Evolutionary conservation across 2,329 filamentous ascomycete species (phyloP), one percentile per base, ranked within the genome.

Genomic region (Cladosporium sp.): DNA sequence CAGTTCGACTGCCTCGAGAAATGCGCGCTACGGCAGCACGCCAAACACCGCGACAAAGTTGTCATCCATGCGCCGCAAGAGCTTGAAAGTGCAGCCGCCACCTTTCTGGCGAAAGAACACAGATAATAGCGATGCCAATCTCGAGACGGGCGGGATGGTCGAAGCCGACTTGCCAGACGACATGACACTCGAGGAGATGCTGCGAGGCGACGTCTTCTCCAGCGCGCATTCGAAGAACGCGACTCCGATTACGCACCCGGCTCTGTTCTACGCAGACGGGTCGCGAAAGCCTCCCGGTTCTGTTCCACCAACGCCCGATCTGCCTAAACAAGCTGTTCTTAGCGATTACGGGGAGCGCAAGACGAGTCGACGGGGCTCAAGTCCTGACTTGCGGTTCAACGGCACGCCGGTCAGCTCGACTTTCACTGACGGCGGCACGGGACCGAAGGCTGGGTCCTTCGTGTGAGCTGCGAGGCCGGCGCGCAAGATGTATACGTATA

Each of bases 181-280:
- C 8, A 54, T 64, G 59, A 61, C 61, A 7, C 42, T 59, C 7
- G 56, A 58, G 25, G 62, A 64, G 44, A 62, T 64, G 32, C 52
- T 64, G 15, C 50, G 59, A 19, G 61, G 58, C 24, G 55, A 54
- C 36, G 55, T 36, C 28, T 35, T 37, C 15, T 40, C 32, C 44
- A 59, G 7, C 19, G 37, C 13, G 15, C 47, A 39, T 42, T 51
- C 20, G 28, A 54, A 60, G 53, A n/a, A 58, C 15, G 45, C 57
- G 12, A 56, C 57, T 7, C 59, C 59, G 2, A 53, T 50, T 35
- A 64, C 62, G 15, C 62, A 64, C 39, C 62, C 62, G 19, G 51
- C 57, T 17, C 37, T 64, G 37, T 64, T 61, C 58, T 64, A 55
- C 32, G 47, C 39, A 4, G 34, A 57, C 36, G 36, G 61, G 13